phyloP scores from a whole-genome alignment of 768 basidiomycete species.

The Astraeus odoratus region DNA sequence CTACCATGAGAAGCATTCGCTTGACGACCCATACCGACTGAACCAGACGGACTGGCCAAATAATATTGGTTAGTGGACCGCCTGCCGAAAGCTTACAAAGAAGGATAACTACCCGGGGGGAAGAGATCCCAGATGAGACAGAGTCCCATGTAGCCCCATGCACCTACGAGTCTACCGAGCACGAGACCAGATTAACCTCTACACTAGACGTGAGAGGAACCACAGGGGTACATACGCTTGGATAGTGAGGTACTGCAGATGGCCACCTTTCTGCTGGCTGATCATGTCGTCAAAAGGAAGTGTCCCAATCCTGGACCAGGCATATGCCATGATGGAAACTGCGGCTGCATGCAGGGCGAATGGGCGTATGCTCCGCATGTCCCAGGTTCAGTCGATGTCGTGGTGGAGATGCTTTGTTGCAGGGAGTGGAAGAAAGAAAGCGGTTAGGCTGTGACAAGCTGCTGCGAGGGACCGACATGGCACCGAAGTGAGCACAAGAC shows the following conservation, averaged over 20 bases:
- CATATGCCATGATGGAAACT: constrained; percentile 4
- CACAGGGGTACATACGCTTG: constrained; percentile 49
- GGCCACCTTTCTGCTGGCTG: constrained; percentile 50
- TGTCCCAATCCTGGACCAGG: not conserved
- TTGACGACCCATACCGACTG: constrained; percentile 37
- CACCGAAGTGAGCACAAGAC: not conserved
- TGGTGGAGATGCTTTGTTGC: not conserved
- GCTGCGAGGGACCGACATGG: not conserved
- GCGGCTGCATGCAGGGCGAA: constrained; percentile 27
- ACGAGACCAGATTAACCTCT: not conserved
- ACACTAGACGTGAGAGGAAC: not conserved
- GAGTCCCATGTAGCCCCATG: constrained; percentile 36
- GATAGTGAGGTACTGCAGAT: constrained; percentile 70
- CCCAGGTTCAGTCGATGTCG: not conserved
- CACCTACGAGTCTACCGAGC: constrained; percentile 27
- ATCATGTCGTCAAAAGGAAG: constrained; percentile 28
- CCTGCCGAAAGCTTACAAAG: not conserved
- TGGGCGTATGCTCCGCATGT: constrained; percentile 10
- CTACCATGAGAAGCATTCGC: constrained; percentile 51
- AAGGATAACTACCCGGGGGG: constrained; percentile 31
- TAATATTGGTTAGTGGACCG: not conserved
- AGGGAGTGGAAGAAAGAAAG: not conserved
- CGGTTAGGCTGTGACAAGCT: not conserved
- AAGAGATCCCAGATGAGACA: constrained; percentile 36
- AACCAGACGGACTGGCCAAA: constrained; percentile 1